Conservation (phyloP, 2,329 filamentous ascomycete genomes). For the Fusarium longipes region DNA sequence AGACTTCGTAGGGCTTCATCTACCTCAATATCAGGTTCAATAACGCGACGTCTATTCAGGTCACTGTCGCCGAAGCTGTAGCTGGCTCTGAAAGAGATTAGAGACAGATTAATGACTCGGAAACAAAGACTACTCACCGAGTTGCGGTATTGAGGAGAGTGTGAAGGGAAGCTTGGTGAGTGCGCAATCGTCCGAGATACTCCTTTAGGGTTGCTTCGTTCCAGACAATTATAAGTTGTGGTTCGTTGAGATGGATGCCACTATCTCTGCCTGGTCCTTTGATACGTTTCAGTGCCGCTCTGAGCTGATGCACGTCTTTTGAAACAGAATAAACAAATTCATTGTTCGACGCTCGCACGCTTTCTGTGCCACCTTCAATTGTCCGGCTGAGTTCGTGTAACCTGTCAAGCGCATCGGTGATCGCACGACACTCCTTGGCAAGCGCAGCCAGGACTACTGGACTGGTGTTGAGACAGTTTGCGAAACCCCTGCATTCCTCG, state of each 20-base stretch:
- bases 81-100: conserved; percentile 30
- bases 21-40: conserved; percentile 43
- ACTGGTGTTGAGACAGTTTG: conserved; percentile 46
- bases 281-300: conserved; percentile 44
- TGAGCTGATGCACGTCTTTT: conserved; percentile 44
- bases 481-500: conserved; percentile 42
- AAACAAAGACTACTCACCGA: conserved; percentile 19
- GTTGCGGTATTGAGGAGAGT: conserved; percentile 45
- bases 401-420: conserved; percentile 45
- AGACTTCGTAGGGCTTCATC: conserved; percentile 44
- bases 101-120: not conserved
- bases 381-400: conserved; percentile 42
- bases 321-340: conserved; percentile 44
- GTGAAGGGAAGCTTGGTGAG: conserved; percentile 45
- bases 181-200: conserved; percentile 40
- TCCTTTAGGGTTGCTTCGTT: conserved; percentile 43
- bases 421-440: conserved; percentile 44
- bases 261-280: conserved; percentile 45
- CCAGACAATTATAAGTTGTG: conserved; percentile 46
- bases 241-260: conserved; percentile 44
- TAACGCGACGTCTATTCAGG: conserved; percentile 43
- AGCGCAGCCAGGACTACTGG: conserved; percentile 43
- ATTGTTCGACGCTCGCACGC: conserved; percentile 43
- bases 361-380: conserved; percentile 33
- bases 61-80: conserved; percentile 41